These are phyloP conservation scores for Aspergillus costaricaensis DNA, from an alignment of 2,329 filamentous ascomycete species.

Conservation along the genomic window DNA sequence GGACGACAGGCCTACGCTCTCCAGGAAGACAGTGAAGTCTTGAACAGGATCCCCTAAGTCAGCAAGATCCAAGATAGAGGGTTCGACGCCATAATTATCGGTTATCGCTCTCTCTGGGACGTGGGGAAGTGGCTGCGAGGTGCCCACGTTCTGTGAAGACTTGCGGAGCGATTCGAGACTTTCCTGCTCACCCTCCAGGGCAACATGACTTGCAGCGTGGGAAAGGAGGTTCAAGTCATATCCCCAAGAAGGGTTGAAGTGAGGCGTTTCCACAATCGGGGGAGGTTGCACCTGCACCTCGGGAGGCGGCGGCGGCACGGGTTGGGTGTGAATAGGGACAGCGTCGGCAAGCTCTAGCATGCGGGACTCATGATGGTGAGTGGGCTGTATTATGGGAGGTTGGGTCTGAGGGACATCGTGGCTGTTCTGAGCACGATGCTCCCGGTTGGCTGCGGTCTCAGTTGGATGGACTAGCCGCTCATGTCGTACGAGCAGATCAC, in stretches of 20 bases:
- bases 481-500: constrained; percentile 53
- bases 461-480: constrained; percentile 51
- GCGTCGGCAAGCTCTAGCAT: constrained; percentile 50
- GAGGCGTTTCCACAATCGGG: constrained; percentile 45
- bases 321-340: constrained; percentile 44
- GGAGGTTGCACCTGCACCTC: constrained; percentile 42
- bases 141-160: constrained; percentile 34
- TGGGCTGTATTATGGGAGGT: constrained; percentile 40
- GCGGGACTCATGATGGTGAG: constrained; percentile 45
- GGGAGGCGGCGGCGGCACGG: constrained; percentile 34
- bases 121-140: constrained; percentile 38
- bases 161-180: constrained; percentile 41
- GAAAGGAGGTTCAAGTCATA: constrained; percentile 53
- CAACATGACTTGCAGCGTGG: constrained; percentile 53
- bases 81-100: constrained; percentile 47
- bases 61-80: constrained; percentile 48
- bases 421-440: constrained; percentile 37
- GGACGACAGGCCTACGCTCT: constrained; percentile 52
- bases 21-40: constrained; percentile 51
- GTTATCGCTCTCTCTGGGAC: constrained; percentile 42
- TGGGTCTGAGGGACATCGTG: constrained; percentile 38
- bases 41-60: constrained; percentile 52
- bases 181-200: constrained; percentile 49
- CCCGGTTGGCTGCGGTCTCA: constrained; percentile 44
- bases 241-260: constrained; percentile 54